phyloP scores from a whole-genome alignment of 352 stramenopile genomes.

The Globisporangium spinosum region DNA sequence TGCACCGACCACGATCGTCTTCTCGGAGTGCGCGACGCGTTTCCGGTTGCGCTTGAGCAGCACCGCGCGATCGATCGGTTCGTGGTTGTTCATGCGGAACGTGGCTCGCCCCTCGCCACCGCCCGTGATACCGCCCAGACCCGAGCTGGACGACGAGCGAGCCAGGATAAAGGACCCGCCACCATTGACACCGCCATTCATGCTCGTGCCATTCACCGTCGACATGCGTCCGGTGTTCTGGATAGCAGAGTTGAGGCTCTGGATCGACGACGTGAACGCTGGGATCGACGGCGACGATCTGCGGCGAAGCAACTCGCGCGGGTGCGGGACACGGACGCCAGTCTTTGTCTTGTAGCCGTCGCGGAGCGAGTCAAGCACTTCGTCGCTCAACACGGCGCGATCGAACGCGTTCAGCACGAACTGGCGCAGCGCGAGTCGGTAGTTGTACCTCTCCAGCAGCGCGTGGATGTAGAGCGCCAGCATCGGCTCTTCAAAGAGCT shows the following conservation, averaged over 20 bases:
- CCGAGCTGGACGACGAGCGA: conserved; percentile 19
- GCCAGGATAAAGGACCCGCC: conserved; percentile 15
- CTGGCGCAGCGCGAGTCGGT: conserved; percentile 76
- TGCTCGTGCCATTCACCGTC: conserved; percentile 32
- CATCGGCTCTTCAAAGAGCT: conserved; percentile 82
- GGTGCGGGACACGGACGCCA: conserved; percentile 41
- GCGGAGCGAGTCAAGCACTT: conserved; percentile 69
- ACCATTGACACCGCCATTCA: conserved; percentile 3
- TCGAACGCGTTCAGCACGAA: conserved; percentile 88
- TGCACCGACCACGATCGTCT: conserved; percentile 85
- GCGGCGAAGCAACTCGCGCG: conserved; percentile 54
- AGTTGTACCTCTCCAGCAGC: conserved; percentile 83
- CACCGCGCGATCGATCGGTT: conserved; percentile 68
- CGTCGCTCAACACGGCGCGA: conserved; percentile 59
- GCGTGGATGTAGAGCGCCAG: conserved; percentile 80
- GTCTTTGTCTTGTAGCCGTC: conserved; percentile 44
- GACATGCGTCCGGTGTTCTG: conserved; percentile 66
- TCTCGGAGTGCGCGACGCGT: conserved; percentile 65
- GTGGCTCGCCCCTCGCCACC: conserved; percentile 41
- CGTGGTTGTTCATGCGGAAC: conserved; percentile 58
- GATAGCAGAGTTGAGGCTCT: conserved; percentile 76
- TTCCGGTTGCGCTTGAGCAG: conserved; percentile 79
- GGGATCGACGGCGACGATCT: conserved; percentile 84
- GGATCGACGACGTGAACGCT: conserved; percentile 82
- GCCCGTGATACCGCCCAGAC: conserved; percentile 23